Conservation (phyloP, 1,139 yeast species). For the Pichia inconspicua region DNA sequence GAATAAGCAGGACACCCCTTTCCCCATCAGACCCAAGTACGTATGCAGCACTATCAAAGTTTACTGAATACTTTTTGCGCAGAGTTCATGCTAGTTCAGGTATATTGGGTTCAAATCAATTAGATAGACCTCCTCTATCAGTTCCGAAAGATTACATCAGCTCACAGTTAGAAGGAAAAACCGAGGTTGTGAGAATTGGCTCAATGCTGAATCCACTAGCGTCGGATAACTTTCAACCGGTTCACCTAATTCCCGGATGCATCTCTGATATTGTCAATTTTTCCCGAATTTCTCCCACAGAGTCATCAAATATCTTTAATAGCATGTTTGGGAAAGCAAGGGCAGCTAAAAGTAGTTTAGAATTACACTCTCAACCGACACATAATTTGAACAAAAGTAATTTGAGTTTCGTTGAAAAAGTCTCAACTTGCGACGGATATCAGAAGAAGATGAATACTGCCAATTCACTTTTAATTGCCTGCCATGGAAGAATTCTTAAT, state of each 20-base stretch:
- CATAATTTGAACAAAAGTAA: conserved; percentile 23
- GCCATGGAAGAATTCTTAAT: conserved; percentile 29
- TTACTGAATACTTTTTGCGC: conserved; percentile 28
- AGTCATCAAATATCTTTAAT: conserved; percentile 2
- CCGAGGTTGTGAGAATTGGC: conserved; percentile 43
- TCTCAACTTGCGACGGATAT: conserved; percentile 23
- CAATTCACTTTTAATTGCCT: conserved; percentile 21
- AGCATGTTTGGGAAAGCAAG: conserved; percentile 13
- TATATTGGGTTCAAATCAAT: conserved; percentile 24
- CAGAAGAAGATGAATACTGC: conserved; percentile 21
- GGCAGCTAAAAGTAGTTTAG: not conserved
- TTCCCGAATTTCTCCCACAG: not conserved
- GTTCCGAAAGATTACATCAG: conserved; percentile 30
- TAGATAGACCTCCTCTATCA: conserved; percentile 21
- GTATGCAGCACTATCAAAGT: conserved; percentile 30
- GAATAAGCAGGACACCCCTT: conserved; percentile 30
- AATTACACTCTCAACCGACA: conserved; percentile 23
- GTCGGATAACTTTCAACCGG: conserved; percentile 46
- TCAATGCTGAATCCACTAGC: conserved; percentile 46
- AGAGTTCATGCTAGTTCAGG: conserved; percentile 29
- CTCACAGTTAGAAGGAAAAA: conserved; percentile 33
- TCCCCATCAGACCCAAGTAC: conserved; percentile 30
- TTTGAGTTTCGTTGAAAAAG: conserved; percentile 26
- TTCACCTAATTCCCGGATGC: conserved; percentile 51
- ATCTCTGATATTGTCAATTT: conserved; percentile 18